phyloP scores from a whole-genome alignment of 1,284 basidiomycete genomes.

The Heterobasidion irregulare region DNA sequence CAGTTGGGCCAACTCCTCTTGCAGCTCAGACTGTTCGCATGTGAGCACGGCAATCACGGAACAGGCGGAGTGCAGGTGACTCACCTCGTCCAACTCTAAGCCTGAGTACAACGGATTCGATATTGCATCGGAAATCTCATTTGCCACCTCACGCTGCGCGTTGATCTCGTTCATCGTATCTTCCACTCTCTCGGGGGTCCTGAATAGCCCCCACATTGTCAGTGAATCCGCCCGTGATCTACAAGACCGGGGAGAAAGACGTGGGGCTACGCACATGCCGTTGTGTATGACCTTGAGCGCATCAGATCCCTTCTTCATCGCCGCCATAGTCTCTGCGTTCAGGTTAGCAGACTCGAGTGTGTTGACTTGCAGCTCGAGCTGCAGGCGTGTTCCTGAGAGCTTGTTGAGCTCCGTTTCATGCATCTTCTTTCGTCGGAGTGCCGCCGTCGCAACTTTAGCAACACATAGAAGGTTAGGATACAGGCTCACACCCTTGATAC shows the following conservation, averaged over 20 bases:
- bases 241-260: constrained; percentile 4
- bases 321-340: constrained; percentile 96
- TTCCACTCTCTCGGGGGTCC: constrained; percentile 90
- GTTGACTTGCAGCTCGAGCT: constrained; percentile 95
- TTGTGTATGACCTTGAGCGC: constrained; percentile 92
- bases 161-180: constrained; percentile 85
- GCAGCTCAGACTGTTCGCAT: constrained; percentile 65
- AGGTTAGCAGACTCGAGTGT: constrained; percentile 97
- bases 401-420: constrained; percentile 86
- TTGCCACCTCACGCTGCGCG: constrained; percentile 91
- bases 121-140: constrained; percentile 94
- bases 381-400: constrained; percentile 82
- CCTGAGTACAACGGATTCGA: constrained; percentile 71
- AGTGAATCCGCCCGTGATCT: neutral
- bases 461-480: neutral
- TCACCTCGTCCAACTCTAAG: constrained; percentile 66
- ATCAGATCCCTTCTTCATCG: constrained; percentile 94
- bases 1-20: constrained; percentile 80
- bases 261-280: constrained; percentile 63
- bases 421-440: constrained; percentile 93
- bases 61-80: constrained; percentile 15
- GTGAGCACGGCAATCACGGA: constrained; percentile 5
- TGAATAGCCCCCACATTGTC: constrained; percentile 22
- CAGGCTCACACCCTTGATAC: neutral
- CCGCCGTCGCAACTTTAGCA: constrained; percentile 70